phyloP scores from a whole-genome alignment of 2,329 filamentous ascomycete species.

The Verticillium nonalfalfae region DNA sequence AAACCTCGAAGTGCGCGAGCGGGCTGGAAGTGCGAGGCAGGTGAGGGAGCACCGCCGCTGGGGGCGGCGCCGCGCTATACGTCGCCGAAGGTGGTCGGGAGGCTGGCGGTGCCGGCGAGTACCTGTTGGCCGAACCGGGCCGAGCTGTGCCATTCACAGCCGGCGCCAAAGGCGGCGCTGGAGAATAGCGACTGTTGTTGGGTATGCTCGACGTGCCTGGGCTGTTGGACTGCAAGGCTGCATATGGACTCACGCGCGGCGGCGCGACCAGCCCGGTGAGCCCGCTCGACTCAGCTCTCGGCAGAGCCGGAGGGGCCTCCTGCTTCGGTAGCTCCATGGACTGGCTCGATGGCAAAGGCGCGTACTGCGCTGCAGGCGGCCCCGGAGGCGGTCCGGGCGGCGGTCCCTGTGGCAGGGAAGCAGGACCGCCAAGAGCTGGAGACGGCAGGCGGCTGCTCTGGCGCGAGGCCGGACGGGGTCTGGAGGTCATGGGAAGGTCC shows the following conservation, averaged over 20 bases:
- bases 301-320: slow-evolving; percentile 1
- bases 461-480: slow-evolving; percentile 54
- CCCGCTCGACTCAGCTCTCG: slow-evolving; percentile 11
- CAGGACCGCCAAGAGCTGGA: slow-evolving; percentile 29
- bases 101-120: slow-evolving; percentile 40
- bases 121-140: slow-evolving; percentile 38
- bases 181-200: slow-evolving; percentile 53
- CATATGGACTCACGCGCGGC: slow-evolving; percentile 47
- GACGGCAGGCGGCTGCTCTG: slow-evolving; percentile 39
- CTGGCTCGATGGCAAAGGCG: slow-evolving; percentile 13
- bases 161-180: slow-evolving; percentile 38
- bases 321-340: slow-evolving; percentile 4
- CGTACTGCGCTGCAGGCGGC: slow-evolving; percentile 6
- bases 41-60: slow-evolving; percentile 44
- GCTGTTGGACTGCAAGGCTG: slow-evolving; percentile 31
- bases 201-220: slow-evolving; percentile 24
- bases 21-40: slow-evolving; percentile 61
- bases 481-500: slow-evolving; percentile 60
- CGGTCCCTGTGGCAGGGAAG: slow-evolving; percentile 24
- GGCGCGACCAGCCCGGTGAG: slow-evolving; percentile 44
- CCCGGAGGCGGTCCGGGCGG: slow-evolving; percentile 18
- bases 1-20: slow-evolving; percentile 56
- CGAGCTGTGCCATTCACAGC: slow-evolving; percentile 31
- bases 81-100: slow-evolving; percentile 35
- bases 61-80: slow-evolving; percentile 30